Conservation (phyloP, 768 basidiomycete species). For the Arthromyces matolae region DNA sequence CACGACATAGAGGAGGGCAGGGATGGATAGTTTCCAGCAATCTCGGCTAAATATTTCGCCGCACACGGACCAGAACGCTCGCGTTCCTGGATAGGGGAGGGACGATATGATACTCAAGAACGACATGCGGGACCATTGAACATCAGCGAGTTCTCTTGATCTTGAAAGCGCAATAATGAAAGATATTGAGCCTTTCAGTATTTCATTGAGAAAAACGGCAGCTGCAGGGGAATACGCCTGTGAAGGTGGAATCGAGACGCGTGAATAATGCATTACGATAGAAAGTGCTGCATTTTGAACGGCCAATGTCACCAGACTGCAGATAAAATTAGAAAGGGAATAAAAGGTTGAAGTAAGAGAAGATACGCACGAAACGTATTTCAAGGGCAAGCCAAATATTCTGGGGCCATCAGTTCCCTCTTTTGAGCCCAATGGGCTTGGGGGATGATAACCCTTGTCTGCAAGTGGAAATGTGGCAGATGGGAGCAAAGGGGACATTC, state of each 20-base stretch:
- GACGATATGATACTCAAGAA: constrained; percentile 32
- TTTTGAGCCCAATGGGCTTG: constrained; percentile 24
- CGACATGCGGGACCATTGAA: constrained; percentile 39
- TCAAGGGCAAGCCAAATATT: constrained; percentile 68
- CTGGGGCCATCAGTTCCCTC: constrained; percentile 43
- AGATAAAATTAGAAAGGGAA: constrained; percentile 6
- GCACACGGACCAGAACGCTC: constrained; percentile 54
- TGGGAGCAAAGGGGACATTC: constrained; percentile 50
- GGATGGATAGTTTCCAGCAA: constrained; percentile 97
- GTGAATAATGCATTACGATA: constrained; percentile 99
- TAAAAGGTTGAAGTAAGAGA: constrained; percentile 1
- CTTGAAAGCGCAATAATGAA: constrained; percentile 75
- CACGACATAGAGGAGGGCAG: constrained; percentile 91
- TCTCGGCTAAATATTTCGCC: constrained; percentile 83
- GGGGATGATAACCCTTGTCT: constrained; percentile 34
- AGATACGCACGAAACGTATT: constrained; percentile 73
- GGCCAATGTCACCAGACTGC: constrained; percentile 77
- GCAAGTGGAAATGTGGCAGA: constrained; percentile 40
- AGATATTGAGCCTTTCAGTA: constrained; percentile 92
- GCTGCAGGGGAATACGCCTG: constrained; percentile 89
- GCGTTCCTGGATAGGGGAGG: constrained; percentile 42
- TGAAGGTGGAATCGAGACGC: constrained; percentile 75
- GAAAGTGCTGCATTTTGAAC: constrained; percentile 95
- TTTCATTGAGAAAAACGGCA: constrained; percentile 91
- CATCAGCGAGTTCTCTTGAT: constrained; percentile 40